A percentile compares a stretch with the other conserved stretches of the same genome.
Evolutionary conservation across 768 basidiomycete genomes (phyloP).

Genomic region (Pholiota molesta): DNA sequence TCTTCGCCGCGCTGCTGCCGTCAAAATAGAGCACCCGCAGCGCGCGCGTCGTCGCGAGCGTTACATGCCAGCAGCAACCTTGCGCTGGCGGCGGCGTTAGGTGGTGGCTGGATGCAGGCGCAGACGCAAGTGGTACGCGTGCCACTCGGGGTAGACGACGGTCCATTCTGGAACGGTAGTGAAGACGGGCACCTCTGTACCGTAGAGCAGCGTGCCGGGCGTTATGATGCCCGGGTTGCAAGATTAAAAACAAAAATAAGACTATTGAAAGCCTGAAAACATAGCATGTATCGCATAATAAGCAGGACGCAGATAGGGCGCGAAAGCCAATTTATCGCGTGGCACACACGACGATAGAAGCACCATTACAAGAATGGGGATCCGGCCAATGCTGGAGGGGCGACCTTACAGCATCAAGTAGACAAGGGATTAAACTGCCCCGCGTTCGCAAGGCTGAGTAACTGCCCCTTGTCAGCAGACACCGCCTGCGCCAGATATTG

Average conservation of each 20-base stretch:
- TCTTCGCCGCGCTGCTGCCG: no score
- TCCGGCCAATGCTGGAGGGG: constrained; percentile 48
- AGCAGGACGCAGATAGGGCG: no score
- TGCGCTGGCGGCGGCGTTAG: no score
- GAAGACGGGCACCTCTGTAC: constrained; percentile 25
- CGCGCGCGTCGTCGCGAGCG: constrained; percentile 36
- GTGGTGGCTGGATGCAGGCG: no score
- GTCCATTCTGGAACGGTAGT: constrained; percentile 39
- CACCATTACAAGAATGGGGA: constrained; percentile 48
- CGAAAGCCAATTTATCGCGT: neutral
- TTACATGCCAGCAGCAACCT: no score
- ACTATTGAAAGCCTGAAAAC: neutral
- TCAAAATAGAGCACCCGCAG: constrained; percentile 56
- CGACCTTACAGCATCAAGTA: constrained; percentile 33
- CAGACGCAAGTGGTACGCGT: constrained; percentile 41
- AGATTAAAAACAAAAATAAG: neutral
- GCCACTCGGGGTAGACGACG: constrained; percentile 43
- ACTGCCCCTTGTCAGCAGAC: neutral
- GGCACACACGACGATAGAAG: neutral
- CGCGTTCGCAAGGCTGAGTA: neutral
- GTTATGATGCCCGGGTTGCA: constrained; percentile 28
- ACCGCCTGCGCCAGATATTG: neutral
- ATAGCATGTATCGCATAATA: neutral
- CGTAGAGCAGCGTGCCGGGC: constrained; percentile 38
- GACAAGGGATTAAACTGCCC: constrained; percentile 17